Evolutionary conservation across 768 basidiomycete genomes (phyloP).

Genomic region (Lepiota venenata): DNA sequence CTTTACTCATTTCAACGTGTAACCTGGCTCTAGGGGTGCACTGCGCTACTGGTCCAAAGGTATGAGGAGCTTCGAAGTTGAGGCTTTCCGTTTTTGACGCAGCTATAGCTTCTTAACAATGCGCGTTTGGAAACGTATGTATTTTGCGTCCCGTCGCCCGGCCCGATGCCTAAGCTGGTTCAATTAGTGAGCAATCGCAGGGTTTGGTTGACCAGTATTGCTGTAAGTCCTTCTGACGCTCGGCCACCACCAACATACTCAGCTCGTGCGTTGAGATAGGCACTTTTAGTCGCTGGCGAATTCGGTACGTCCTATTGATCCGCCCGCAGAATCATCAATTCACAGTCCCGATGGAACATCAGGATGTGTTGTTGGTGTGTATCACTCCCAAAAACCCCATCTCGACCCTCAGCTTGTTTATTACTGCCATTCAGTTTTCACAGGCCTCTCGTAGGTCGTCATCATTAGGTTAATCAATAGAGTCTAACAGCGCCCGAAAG

Average conservation of each 20-base stretch:
- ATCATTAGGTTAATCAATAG: background rate
- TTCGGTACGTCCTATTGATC: constrained; percentile 27
- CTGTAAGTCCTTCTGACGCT: constrained; percentile 22
- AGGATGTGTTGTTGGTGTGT: constrained; percentile 32
- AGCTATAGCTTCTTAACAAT: constrained; percentile 37
- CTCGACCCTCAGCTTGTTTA: background rate
- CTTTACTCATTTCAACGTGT: background rate
- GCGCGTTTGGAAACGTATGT: constrained; percentile 43
- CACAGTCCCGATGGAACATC: background rate
- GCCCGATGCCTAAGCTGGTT: background rate
- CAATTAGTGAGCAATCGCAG: constrained; percentile 42
- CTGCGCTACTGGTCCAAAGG: constrained; percentile 48
- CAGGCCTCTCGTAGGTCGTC: constrained; percentile 9
- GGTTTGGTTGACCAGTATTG: constrained; percentile 26
- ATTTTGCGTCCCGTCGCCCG: background rate
- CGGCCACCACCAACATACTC: background rate
- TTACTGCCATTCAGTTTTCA: constrained; percentile 5
- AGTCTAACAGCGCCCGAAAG: constrained; percentile 13
- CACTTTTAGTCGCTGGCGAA: constrained; percentile 33
- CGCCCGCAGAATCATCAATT: background rate
- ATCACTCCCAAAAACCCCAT: background rate
- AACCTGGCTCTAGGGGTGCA: constrained; percentile 31
- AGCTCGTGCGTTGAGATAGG: constrained; percentile 13
- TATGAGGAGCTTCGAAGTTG: constrained; percentile 8
- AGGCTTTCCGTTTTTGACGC: background rate